Evolutionary conservation across 441 rosid genomes (phyloP), one percentile per base, ranked within the genome.

Genomic region (Pelargonium australe): DNA sequence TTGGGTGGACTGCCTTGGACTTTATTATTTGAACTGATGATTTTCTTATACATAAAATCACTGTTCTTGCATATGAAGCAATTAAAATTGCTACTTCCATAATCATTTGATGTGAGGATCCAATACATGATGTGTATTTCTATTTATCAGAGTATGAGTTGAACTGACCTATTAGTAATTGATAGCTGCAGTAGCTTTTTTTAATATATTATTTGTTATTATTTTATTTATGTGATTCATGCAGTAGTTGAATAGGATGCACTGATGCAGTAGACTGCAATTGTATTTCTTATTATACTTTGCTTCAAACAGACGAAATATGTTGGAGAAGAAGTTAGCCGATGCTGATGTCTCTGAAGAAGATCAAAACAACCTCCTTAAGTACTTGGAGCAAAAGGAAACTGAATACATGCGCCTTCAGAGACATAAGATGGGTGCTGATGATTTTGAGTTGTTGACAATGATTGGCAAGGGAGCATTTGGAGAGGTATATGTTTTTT

Each of bases 371-470:
- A 62, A 78, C 63, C 71, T 78, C 64, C 37, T 80, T 31, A 75
- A 82, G 57, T 71, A 73, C 16, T 76, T 82, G 67, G 85, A 82
- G 80, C 67, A 80, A 63, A 82, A 76, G 45, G 85, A 82, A 68
- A 78, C 76, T 7, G 85, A 82, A 58, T 82, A 77, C 68, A 82
- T 74, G 80, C 80, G 85, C 64, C 47, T 73, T 66, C 85, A 82
- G 63, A 76, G 83, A 70, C 81, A 75, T 60, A 83, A 83, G 66
- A 80, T 78, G 76, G 84, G 82, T 14, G 86, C 79, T 76, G 86
- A 83, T 68, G 40, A 61, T 61, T 61, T 83, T 25, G 84, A 78
- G 70, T 70, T 78, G 7, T 65, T 83, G 70, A 83, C 79, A 63
- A 80, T 83, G 72, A 83, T 60, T 10, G 57, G 23, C 40, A 40